Conservation (phyloP, 495 filamentous ascomycete genomes). For the Penicillium ochrochloron region DNA sequence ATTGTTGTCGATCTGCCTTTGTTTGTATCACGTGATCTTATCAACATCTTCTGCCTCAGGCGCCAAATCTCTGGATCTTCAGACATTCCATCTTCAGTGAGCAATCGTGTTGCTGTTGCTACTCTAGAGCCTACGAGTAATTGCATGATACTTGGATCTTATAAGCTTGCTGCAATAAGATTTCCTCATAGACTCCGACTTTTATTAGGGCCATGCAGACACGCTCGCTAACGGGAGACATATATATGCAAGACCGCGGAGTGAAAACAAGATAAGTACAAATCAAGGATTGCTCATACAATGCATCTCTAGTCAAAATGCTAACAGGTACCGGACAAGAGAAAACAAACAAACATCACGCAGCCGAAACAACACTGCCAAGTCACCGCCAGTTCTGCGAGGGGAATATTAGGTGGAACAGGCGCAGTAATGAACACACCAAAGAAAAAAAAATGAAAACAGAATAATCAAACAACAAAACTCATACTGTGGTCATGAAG, state of each 20-base stretch:
- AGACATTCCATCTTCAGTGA: neutral
- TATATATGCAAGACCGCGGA: constrained; percentile 9
- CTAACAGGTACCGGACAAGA: constrained; percentile 12
- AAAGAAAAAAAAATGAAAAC: constrained; percentile 11
- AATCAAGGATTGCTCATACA: constrained; percentile 14
- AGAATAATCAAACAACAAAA: constrained; percentile 11
- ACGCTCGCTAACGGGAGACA: neutral
- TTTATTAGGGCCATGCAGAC: neutral
- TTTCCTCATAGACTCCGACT: neutral
- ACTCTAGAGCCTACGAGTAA: neutral
- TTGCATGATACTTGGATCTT: neutral
- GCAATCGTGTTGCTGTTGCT: neutral
- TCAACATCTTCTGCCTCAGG: neutral
- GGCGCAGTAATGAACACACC: constrained; percentile 7
- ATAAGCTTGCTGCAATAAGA: neutral
- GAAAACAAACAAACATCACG: constrained; percentile 5
- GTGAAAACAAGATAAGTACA: neutral
- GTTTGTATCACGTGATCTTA: neutral
- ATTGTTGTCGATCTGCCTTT: neutral
- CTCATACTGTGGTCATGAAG: constrained; percentile 23
- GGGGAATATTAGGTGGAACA: constrained; percentile 19
- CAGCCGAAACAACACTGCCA: constrained; percentile 10
- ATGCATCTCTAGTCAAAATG: constrained; percentile 22
- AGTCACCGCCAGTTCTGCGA: constrained; percentile 6
- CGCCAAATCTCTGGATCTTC: neutral